Evolutionary conservation across 2,329 filamentous ascomycete genomes (phyloP).

Genomic region (Fusarium chaquense): DNA sequence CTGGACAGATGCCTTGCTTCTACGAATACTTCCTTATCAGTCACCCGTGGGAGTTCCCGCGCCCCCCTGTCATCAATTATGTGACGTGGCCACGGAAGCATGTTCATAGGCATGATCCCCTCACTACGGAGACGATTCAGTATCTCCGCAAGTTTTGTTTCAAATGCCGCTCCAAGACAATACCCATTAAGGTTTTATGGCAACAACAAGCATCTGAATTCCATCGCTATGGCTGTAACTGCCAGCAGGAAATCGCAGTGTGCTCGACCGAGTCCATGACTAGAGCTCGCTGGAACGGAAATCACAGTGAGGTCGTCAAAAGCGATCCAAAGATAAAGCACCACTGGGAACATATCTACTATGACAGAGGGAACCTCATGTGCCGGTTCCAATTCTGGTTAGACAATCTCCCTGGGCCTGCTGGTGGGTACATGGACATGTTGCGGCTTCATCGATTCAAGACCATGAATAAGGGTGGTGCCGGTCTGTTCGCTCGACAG

Average conservation of each 20-base stretch:
- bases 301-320: too few species aligned
- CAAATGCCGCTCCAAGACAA: background rate
- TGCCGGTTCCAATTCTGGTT: slow-evolving; percentile 11
- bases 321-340: accelerated
- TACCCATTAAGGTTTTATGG: background rate
- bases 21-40: slow-evolving; percentile 32
- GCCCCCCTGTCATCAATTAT: slow-evolving; percentile 1
- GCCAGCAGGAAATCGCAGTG: background rate
- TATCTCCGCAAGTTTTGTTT: background rate
- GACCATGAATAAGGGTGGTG: background rate
- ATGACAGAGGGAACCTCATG: background rate
- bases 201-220: background rate
- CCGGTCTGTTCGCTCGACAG: background rate
- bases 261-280: background rate
- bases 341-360: slow-evolving; percentile 17
- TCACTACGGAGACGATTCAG: too few species aligned
- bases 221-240: too few species aligned
- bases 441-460: slow-evolving; percentile 28
- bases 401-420: slow-evolving; percentile 12
- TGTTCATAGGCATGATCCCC: background rate
- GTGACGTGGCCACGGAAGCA: background rate
- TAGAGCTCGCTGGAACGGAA: background rate
- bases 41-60: background rate
- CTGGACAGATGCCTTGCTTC: slow-evolving; percentile 16
- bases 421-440: slow-evolving; percentile 25